A percentile compares a stretch with the other conserved stretches of the same genome.
These are phyloP conservation scores for Ophiostoma quercus DNA, from an alignment of 2,329 filamentous ascomycete genomes.

Conservation along the genomic window DNA sequence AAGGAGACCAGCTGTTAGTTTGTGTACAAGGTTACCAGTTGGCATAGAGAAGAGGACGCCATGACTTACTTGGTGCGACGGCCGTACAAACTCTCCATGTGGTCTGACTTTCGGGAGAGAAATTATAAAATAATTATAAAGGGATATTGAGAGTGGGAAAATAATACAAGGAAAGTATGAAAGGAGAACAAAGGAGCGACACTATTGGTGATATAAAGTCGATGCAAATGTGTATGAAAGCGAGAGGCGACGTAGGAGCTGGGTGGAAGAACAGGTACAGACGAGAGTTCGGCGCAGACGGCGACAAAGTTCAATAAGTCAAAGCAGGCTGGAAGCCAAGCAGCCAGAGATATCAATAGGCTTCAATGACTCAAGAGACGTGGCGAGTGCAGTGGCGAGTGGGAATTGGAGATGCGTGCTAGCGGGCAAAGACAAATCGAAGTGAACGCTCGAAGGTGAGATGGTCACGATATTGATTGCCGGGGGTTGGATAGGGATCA, in stretches of 20 bases:
- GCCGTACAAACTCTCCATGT: conserved; percentile 64
- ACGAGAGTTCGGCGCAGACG: conserved; percentile 23
- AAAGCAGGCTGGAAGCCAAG: conserved; percentile 11
- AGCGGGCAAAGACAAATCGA: background rate
- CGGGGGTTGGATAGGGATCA: background rate
- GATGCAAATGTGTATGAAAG: background rate
- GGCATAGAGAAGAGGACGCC: conserved; percentile 16
- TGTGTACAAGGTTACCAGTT: conserved; percentile 19
- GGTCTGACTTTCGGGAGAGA: conserved; percentile 32
- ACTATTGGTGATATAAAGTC: background rate
- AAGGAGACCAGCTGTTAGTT: conserved; percentile 22
- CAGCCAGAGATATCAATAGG: conserved; percentile 9
- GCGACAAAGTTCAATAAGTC: conserved; percentile 18
- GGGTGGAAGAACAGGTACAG: background rate
- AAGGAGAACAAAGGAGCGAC: background rate
- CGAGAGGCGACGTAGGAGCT: background rate
- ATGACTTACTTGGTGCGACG: conserved; percentile 71
- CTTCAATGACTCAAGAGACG: background rate
- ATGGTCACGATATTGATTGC: background rate
- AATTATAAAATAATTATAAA: conserved; percentile 18
- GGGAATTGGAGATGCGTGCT: background rate
- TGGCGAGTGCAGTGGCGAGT: background rate
- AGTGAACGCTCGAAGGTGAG: background rate
- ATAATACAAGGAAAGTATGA: background rate
- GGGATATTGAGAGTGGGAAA: background rate